phyloP scores from a whole-genome alignment of 2,329 filamentous ascomycete genomes.

The Botryotinia narcissicola region DNA sequence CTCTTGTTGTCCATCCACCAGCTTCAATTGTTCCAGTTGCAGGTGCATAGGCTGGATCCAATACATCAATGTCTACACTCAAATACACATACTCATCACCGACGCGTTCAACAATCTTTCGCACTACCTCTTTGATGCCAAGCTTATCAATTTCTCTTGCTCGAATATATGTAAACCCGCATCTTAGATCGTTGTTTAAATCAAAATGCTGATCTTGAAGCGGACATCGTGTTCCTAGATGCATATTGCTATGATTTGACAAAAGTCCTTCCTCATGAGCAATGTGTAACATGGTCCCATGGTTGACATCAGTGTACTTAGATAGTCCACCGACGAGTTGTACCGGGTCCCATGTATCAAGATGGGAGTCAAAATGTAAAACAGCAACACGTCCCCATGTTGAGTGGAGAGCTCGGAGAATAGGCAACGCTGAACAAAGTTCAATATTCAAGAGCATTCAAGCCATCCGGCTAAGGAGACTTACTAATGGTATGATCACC shows the following conservation, averaged over 20 bases:
- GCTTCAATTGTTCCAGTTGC: slow-evolving; percentile 38
- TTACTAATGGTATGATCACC: slow-evolving; percentile 39
- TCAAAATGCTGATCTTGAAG: slow-evolving; percentile 34
- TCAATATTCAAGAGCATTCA: slow-evolving; percentile 1
- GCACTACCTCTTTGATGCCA: slow-evolving; percentile 32
- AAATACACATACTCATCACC: slow-evolving; percentile 35
- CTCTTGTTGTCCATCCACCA: slow-evolving; percentile 39
- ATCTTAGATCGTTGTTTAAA: slow-evolving; percentile 36
- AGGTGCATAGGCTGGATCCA: slow-evolving; percentile 37
- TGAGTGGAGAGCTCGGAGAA: slow-evolving; percentile 34
- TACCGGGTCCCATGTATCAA: slow-evolving; percentile 37
- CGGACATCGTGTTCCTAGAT: slow-evolving; percentile 34
- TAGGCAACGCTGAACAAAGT: slow-evolving; percentile 31
- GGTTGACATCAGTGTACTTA: slow-evolving; percentile 36
- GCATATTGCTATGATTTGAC: slow-evolving; percentile 37
- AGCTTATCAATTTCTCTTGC: slow-evolving; percentile 34
- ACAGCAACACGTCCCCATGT: slow-evolving; percentile 37
- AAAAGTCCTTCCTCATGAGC: slow-evolving; percentile 38
- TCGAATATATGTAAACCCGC: slow-evolving; percentile 35
- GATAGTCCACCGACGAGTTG: slow-evolving; percentile 35
- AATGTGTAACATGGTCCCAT: slow-evolving; percentile 39
- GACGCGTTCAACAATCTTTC: slow-evolving; percentile 35
- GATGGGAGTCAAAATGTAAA: slow-evolving; percentile 37
- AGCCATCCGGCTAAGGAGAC: not conserved
- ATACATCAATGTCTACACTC: slow-evolving; percentile 38